Evolutionary conservation across 2,329 filamentous ascomycete species (phyloP).

Genomic region (Stachybotrys elegans): DNA sequence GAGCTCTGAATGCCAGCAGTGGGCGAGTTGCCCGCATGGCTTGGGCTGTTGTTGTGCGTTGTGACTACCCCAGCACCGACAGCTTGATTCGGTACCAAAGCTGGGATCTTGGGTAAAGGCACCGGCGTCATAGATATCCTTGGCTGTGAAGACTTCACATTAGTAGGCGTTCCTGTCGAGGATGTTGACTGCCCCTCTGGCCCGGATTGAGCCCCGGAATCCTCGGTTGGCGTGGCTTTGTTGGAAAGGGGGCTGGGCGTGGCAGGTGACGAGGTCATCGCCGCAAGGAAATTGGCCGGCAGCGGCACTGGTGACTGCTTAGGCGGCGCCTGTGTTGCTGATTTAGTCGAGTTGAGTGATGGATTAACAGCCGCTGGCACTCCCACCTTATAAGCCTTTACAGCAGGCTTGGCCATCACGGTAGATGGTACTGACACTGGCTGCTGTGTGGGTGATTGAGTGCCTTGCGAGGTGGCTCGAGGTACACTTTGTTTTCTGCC

Average conservation of each 20-base stretch:
- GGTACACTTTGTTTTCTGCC: too few relatives aligned
- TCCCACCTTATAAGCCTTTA: conserved; percentile 28
- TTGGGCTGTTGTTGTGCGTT: too few relatives aligned
- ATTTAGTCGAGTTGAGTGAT: conserved; percentile 21
- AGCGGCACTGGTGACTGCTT: conserved; percentile 40
- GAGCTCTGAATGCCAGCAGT: too few relatives aligned
- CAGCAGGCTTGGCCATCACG: conserved; percentile 16
- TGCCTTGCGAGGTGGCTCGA: too few relatives aligned
- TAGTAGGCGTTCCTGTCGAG: too few relatives aligned
- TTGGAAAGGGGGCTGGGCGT: conserved; percentile 12
- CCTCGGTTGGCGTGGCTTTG: conserved; percentile 3
- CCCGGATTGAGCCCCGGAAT: too few relatives aligned
- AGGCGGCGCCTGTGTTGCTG: conserved; percentile 24
- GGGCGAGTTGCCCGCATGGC: too few relatives aligned
- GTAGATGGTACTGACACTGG: not conserved
- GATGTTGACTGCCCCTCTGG: too few relatives aligned
- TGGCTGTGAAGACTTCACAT: conserved; percentile 1
- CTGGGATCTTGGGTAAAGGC: conserved; percentile 22
- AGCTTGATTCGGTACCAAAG: not conserved
- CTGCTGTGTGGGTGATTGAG: too few relatives aligned
- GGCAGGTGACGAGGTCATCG: conserved; percentile 26
- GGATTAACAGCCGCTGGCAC: conserved; percentile 16
- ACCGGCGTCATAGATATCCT: conserved; percentile 24
- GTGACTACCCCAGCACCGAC: too few relatives aligned
- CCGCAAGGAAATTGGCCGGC: conserved; percentile 37